Base-by-base conservation (phyloP, 805 yeast species). In the Kodamaea leandrae region DNA sequence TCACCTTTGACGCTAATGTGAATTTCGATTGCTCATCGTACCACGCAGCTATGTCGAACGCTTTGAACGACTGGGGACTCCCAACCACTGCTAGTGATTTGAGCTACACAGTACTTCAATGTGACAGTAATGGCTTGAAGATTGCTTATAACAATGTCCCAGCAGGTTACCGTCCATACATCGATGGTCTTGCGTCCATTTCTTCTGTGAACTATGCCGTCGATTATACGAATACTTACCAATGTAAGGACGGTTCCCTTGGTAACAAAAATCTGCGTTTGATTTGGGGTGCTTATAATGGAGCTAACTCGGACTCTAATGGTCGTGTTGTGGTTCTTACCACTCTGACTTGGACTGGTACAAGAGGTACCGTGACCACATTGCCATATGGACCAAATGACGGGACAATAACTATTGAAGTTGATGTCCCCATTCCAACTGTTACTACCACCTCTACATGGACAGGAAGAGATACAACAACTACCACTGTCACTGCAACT, bases 151-250 rank as follows among this genome's bases (percentile, higher is more conserved):
- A 23, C 14, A 56, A 51, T 39, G 28, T 59, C 29, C 61, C 63
- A 2, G 58, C 60, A 6, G 64, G 63, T 2, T 55, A 48, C 38
- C 41, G 57, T 14, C 54, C 56, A 4, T 55, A 12, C 20, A 36
- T 36, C 25, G 39, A 32, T 21, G 27, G 40, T 10, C n/a, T 30
- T n/a, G 10, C 10, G 15, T n/a, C n/a, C 21, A 12, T 18, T n/a
- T n/a, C n/a, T n/a, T n/a, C n/a, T n/a, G n/a, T n/a, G n/a, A n/a
- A n/a, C n/a, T n/a, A n/a, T n/a, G n/a, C n/a, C n/a, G 16, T 28
- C 4, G 20, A 16, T n/a, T 43, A 42, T 25, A 43, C 41, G 13
- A 48, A 51, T 37, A 39, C 35, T 13, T 49, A 39, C 24, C 16
- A 10, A 4, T 55, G 60, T 46, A 37, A 5, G 10, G 36, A 15